phyloP scores from a whole-genome alignment of 169 alveolate species.

The Pseudocohnilembus persalinus region DNA sequence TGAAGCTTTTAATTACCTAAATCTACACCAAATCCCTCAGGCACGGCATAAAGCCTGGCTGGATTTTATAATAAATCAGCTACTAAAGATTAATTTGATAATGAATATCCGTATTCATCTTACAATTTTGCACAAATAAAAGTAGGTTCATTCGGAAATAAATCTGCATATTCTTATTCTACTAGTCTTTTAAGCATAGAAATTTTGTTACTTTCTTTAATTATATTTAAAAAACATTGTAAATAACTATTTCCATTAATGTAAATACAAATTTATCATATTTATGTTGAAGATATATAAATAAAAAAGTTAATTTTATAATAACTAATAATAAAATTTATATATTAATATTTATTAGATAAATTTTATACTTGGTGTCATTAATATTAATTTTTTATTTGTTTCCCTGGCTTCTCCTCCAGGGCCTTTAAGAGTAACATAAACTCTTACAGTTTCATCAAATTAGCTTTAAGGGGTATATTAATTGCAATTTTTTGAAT shows the following conservation, averaged over 20 bases:
- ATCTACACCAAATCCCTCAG: slow-evolving; percentile 53
- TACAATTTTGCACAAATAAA: slow-evolving; percentile 68
- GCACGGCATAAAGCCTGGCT: slow-evolving; percentile 63
- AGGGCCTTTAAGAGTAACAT: slow-evolving; percentile 6
- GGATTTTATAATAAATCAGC: slow-evolving; percentile 63
- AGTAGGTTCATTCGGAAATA: slow-evolving; percentile 76
- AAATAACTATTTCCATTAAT: too few species aligned
- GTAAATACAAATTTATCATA: too few species aligned
- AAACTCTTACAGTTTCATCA: slow-evolving; percentile 1
- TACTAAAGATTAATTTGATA: slow-evolving; percentile 55
- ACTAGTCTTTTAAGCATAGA: slow-evolving; percentile 63
- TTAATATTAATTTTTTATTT: slow-evolving; percentile 11
- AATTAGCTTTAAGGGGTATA: neutral
- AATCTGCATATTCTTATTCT: slow-evolving; percentile 67
- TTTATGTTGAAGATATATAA: neutral
- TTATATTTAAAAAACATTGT: neutral
- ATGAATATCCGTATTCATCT: slow-evolving; percentile 73
- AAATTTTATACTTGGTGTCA: slow-evolving; percentile 4
- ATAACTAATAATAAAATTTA: neutral
- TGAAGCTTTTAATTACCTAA: slow-evolving; percentile 5
- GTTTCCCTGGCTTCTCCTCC: neutral
- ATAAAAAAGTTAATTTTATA: too few species aligned
- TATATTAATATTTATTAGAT: neutral
- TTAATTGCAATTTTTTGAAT: neutral
- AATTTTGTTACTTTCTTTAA: slow-evolving; percentile 36